Percentiles rank a stretch among this genome's conserved stretches.
Evolutionary conservation across 1,284 basidiomycete genomes (phyloP).

Genomic region (Moniliophthora roreri): DNA sequence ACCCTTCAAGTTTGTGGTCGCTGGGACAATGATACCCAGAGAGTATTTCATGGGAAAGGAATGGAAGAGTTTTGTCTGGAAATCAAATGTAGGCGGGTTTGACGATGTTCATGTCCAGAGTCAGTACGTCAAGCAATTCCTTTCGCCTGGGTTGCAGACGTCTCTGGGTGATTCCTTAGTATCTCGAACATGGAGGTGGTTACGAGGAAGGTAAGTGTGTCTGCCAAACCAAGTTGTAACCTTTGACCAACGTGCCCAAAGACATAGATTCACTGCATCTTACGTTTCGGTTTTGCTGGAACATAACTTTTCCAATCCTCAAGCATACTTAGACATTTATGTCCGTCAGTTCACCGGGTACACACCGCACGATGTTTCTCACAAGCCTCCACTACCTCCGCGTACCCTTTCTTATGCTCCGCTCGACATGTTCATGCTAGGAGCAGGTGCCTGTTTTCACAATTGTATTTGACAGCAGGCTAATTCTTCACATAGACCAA

Average conservation of each 20-base stretch:
- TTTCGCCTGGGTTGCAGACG: background rate
- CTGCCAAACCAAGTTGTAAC: background rate
- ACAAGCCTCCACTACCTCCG: background rate
- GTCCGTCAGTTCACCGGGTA: background rate
- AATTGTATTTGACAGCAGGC: no score
- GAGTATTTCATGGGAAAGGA: background rate
- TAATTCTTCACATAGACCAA: background rate
- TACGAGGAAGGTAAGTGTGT: background rate
- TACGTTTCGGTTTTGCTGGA: background rate
- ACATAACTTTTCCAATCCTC: background rate
- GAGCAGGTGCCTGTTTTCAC: no score
- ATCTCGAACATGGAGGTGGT: no score
- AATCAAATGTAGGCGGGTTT: background rate
- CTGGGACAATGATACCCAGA: background rate
- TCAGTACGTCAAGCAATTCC: background rate
- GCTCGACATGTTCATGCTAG: background rate
- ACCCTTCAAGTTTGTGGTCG: background rate
- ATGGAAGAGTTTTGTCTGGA: background rate
- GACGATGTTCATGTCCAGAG: background rate
- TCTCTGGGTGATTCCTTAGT: background rate
- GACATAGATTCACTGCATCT: background rate
- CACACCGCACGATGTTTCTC: background rate
- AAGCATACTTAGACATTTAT: background rate
- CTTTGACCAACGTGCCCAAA: background rate
- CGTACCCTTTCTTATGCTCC: background rate